Evolutionary conservation across 495 filamentous ascomycete species (phyloP), one percentile per base, ranked within the genome.

Genomic region (Penicillium pancosmium): DNA sequence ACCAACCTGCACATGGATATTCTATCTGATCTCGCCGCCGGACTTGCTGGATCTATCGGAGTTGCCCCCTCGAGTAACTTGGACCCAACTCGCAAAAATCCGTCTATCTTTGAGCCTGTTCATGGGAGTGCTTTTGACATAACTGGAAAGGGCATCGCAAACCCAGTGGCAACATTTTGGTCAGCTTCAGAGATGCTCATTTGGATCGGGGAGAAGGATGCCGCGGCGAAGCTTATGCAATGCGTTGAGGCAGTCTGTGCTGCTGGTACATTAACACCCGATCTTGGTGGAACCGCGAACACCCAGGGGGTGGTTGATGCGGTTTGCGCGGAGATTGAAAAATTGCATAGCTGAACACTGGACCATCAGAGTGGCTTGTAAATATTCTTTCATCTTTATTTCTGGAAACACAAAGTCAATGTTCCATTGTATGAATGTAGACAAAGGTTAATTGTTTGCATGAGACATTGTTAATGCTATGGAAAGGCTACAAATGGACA

Each of bases 101-200:
- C 84, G 1, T 81, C 76, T 35, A 77, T 87, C 68, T 87, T 87
- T 58, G 84, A 87, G 69, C 82, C 83, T 9, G 84, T 86, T 16
- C 84, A 86, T 62, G 84, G 84, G 0, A 79, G 75, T 33, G 83
- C 84, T 3, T 86, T 85, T 25, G 87, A 89, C 66, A 88, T 90
- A 35, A 84, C 83, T 4, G 87, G 87, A 0, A 86, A 87, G 65
- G 86, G 85, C 0, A 43, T 73, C 46, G 87, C 87, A 25, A 90
- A 90, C 62, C 86, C 87, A 0, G 78, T 89, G 1, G 87, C 77
- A 7, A 84, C 85, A 5, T 84, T 88, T 62, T 87, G 84, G 85
- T 82, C 82, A 0, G 82, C 78, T 7, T 79, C 79, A 5, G 84
- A 87, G 68, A 88, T 88, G 86, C 72, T 88, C 25, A 66, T 71